These are phyloP conservation scores for Thalassiosira livingstoniorum DNA, from an alignment of 352 stramenopile genomes.

Conservation along the genomic window DNA sequence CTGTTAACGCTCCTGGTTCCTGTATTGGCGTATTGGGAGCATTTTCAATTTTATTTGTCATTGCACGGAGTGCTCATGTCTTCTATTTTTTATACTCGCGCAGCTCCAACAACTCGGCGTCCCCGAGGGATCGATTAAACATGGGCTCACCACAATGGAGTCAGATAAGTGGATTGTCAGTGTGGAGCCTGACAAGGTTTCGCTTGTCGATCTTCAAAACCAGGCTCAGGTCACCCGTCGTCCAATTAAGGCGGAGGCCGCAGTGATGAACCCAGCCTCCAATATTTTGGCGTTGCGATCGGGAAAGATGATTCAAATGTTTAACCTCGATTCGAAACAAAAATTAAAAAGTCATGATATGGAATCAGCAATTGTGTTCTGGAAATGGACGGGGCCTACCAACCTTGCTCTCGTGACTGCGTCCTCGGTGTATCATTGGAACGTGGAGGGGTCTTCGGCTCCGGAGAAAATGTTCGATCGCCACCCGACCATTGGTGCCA, in stretches of 20 bases:
- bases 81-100: neutral
- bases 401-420: conserved; percentile 98
- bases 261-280: conserved; percentile 99
- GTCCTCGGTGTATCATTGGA: conserved; percentile 98
- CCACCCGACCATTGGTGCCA: conserved; percentile 91
- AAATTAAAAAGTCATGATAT: conserved; percentile 96
- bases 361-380: conserved; percentile 94
- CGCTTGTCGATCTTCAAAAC: conserved; percentile 87
- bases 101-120: conserved; percentile 87
- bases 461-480: conserved; percentile 98
- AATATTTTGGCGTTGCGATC: conserved; percentile 89
- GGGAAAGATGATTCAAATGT: conserved; percentile 96
- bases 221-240: conserved; percentile 88
- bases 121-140: conserved; percentile 85
- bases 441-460: conserved; percentile 89
- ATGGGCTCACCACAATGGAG: conserved; percentile 93
- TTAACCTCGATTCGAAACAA: conserved; percentile 99
- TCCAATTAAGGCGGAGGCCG: conserved; percentile 98
- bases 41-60: neutral
- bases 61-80: neutral
- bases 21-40: neutral
- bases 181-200: conserved; percentile 82
- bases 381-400: conserved; percentile 96
- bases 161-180: conserved; percentile 93
- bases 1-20: neutral